Evolutionary conservation across 2,329 filamentous ascomycete genomes (phyloP).

Genomic region (Fusarium sp.): DNA sequence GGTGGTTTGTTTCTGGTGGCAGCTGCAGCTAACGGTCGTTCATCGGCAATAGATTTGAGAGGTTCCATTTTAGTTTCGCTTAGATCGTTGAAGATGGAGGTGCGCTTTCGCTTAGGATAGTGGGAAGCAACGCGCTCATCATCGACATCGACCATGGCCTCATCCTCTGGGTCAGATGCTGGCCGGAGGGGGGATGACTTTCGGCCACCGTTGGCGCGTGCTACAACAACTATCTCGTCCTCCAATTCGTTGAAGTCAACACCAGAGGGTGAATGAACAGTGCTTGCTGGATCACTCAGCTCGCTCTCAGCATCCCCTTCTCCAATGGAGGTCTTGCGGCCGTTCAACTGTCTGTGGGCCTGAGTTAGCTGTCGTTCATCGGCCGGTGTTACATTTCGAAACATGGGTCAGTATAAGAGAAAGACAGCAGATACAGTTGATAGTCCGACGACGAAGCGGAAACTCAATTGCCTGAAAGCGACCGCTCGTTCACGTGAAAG

Average conservation of each 20-base stretch:
- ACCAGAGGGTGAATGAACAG: slow-evolving; percentile 51
- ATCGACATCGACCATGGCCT: slow-evolving; percentile 54
- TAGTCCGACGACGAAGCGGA: background rate
- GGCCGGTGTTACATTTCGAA: background rate
- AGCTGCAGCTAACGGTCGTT: slow-evolving; percentile 38
- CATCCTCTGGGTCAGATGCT: slow-evolving; percentile 53
- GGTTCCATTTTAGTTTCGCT: slow-evolving; percentile 59
- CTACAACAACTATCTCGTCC: slow-evolving; percentile 64
- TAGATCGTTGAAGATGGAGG: slow-evolving; percentile 59
- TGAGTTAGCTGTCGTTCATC: slow-evolving; percentile 37
- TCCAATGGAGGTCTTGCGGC: slow-evolving; percentile 46
- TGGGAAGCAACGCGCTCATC: slow-evolving; percentile 52
- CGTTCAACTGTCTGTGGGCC: slow-evolving; percentile 43
- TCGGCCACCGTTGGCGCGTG: slow-evolving; percentile 51
- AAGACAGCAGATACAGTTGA: background rate
- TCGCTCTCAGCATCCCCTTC: slow-evolving; percentile 55
- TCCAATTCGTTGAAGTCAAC: slow-evolving; percentile 53
- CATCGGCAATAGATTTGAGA: slow-evolving; percentile 46
- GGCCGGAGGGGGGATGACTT: slow-evolving; percentile 50
- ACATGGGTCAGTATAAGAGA: background rate
- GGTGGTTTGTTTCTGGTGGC: slow-evolving; percentile 43
- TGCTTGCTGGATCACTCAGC: slow-evolving; percentile 54
- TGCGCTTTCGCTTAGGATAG: slow-evolving; percentile 66
- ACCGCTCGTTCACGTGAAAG: background rate
- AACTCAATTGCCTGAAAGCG: background rate